phyloP scores from a whole-genome alignment of 257 asterid genomes.

The Perilla frutescens region DNA sequence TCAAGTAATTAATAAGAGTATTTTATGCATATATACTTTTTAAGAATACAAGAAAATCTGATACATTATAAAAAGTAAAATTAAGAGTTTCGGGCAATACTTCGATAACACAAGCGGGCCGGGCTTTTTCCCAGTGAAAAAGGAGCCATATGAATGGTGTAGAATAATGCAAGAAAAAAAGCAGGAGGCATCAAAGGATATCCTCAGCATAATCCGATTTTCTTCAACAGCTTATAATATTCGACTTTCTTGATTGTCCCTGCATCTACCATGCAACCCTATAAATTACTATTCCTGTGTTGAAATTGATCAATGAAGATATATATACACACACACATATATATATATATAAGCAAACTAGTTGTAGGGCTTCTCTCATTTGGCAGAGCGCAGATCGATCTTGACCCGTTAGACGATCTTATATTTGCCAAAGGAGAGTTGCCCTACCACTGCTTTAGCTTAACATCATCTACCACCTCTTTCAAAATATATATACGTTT shows the following conservation, averaged over 20 bases:
- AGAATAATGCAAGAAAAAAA: too few relatives aligned
- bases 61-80: too few relatives aligned
- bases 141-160: too few relatives aligned
- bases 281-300: too few relatives aligned
- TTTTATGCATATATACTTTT: too few relatives aligned
- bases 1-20: too few relatives aligned
- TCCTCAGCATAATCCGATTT: constrained; percentile 43
- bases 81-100: too few relatives aligned
- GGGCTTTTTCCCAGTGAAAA: too few relatives aligned
- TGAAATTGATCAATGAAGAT: too few relatives aligned
- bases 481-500: too few relatives aligned
- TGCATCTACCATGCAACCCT: not conserved
- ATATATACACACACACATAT: not conserved
- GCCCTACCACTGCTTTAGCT: constrained; percentile 51
- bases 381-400: constrained; percentile 44
- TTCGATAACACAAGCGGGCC: too few relatives aligned
- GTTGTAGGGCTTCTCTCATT: constrained; percentile 49
- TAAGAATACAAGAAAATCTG: too few relatives aligned
- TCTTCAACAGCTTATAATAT: constrained; percentile 23
- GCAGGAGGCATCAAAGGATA: constrained; percentile 33
- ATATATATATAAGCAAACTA: constrained; percentile 25
- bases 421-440: constrained; percentile 57
- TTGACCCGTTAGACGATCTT: not conserved
- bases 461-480: not conserved
- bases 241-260: not conserved